Conservation (phyloP, 441 rosid genomes). For the Erodium trifolium region DNA sequence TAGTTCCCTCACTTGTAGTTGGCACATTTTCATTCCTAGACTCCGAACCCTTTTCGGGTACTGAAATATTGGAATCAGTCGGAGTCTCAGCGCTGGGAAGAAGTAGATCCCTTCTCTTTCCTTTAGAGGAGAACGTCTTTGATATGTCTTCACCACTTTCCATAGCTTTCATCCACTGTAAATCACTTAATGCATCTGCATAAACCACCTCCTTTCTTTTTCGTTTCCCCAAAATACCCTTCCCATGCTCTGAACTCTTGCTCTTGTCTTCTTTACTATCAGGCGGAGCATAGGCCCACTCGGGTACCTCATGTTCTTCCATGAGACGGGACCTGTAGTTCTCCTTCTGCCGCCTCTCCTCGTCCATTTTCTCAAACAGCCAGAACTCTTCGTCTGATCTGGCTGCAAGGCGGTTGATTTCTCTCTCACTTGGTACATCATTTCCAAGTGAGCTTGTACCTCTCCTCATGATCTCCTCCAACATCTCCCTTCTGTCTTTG, state of each 20-base stretch:
- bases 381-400: slow-evolving; percentile 82
- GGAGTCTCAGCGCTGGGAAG: background rate
- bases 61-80: background rate
- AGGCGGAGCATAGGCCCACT: slow-evolving; percentile 72
- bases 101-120: slow-evolving; percentile 17
- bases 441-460: slow-evolving; percentile 94
- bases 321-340: slow-evolving; percentile 82
- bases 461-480: slow-evolving; percentile 91
- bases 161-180: slow-evolving; percentile 85
- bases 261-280: slow-evolving; percentile 49
- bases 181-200: slow-evolving; percentile 73
- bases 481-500: slow-evolving; percentile 89
- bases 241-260: slow-evolving; percentile 41
- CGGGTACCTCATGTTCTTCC: slow-evolving; percentile 98
- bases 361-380: slow-evolving; percentile 94
- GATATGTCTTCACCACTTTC: slow-evolving; percentile 77
- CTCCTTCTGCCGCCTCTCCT: slow-evolving; percentile 78
- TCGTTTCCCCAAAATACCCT: slow-evolving; percentile 61
- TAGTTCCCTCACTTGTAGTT: slow-evolving; percentile 15
- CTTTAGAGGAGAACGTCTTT: slow-evolving; percentile 29
- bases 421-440: slow-evolving; percentile 98
- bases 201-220: slow-evolving; percentile 75
- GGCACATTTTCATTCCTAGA: slow-evolving; percentile 14
- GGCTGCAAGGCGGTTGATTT: slow-evolving; percentile 94
- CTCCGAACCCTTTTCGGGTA: slow-evolving; percentile 9